phyloP scores from a whole-genome alignment of 139 green algal species.

The Chlorella sp. region DNA sequence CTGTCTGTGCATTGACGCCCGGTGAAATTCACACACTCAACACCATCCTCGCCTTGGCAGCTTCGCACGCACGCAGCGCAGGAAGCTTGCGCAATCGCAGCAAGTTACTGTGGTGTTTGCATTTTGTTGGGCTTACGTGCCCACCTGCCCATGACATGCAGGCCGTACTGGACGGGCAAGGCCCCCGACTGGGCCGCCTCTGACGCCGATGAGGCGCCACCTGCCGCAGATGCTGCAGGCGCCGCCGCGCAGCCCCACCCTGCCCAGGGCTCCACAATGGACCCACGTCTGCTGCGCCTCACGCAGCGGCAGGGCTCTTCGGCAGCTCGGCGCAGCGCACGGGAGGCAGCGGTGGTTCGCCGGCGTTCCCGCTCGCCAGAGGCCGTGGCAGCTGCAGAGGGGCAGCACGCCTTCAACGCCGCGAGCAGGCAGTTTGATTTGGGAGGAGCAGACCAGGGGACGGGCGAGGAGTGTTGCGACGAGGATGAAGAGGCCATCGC shows the following conservation, averaged over 20 bases:
- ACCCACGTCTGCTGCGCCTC: neutral
- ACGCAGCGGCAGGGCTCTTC: neutral
- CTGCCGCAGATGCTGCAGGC: too few relatives aligned
- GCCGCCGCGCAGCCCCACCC: neutral
- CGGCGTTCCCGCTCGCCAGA: neutral
- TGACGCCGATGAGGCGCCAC: neutral
- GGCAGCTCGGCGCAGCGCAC: neutral
- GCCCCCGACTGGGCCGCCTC: neutral
- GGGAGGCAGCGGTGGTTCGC: conserved; percentile 9
- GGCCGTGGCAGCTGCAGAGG: neutral
- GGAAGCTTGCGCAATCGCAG: too few relatives aligned
- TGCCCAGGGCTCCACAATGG: too few relatives aligned
- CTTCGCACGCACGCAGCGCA: too few relatives aligned
- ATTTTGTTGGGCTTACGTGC: too few relatives aligned
- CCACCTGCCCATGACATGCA: neutral
- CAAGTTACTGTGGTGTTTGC: too few relatives aligned
- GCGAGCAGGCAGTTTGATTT: too few relatives aligned
- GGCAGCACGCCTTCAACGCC: too few relatives aligned
- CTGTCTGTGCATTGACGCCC: too few relatives aligned
- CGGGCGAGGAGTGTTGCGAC: conserved; percentile 38
- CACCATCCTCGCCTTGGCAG: too few relatives aligned
- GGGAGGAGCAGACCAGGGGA: neutral
- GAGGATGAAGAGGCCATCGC: conserved; percentile 69
- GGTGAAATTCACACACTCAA: too few relatives aligned
- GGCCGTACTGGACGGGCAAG: conserved; percentile 7